Conservation (phyloP, 2,329 filamentous ascomycete species). For the Paecilomyces sp. region DNA sequence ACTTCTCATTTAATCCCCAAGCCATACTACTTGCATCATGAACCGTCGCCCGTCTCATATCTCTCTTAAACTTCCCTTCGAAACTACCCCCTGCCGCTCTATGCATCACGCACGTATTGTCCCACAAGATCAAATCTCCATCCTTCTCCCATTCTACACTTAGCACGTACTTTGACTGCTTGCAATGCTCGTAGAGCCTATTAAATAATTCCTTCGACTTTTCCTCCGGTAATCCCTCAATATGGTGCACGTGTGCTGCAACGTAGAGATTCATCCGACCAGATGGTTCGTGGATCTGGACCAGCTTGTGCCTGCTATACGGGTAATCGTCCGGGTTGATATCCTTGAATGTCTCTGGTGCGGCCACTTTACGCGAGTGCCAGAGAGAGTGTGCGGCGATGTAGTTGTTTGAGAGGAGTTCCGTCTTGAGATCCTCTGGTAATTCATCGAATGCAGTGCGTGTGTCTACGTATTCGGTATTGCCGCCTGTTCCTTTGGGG, state of each 20-base stretch:
- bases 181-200: conserved; percentile 37
- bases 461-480: conserved; percentile 49
- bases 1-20: conserved; percentile 38
- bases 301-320: conserved; percentile 41
- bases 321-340: conserved; percentile 33
- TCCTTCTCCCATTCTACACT: conserved; percentile 42
- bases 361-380: conserved; percentile 46
- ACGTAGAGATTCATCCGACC: conserved; percentile 49
- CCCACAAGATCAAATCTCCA: conserved; percentile 52
- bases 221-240: conserved; percentile 34
- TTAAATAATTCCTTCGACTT: conserved; percentile 29
- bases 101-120: conserved; percentile 53
- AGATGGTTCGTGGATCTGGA: conserved; percentile 45
- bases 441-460: conserved; percentile 46
- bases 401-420: conserved; percentile 35
- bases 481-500: conserved; percentile 40
- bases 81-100: conserved; percentile 44
- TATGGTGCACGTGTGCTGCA: conserved; percentile 46
- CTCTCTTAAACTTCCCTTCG: conserved; percentile 42
- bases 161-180: conserved; percentile 41
- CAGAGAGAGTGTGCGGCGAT: conserved; percentile 44
- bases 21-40: conserved; percentile 39
- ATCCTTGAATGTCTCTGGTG: conserved; percentile 42
- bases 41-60: conserved; percentile 52
- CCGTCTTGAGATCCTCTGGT: conserved; percentile 22